Conservation (phyloP, 345 rosid species). For the Clarkia xantiana region DNA sequence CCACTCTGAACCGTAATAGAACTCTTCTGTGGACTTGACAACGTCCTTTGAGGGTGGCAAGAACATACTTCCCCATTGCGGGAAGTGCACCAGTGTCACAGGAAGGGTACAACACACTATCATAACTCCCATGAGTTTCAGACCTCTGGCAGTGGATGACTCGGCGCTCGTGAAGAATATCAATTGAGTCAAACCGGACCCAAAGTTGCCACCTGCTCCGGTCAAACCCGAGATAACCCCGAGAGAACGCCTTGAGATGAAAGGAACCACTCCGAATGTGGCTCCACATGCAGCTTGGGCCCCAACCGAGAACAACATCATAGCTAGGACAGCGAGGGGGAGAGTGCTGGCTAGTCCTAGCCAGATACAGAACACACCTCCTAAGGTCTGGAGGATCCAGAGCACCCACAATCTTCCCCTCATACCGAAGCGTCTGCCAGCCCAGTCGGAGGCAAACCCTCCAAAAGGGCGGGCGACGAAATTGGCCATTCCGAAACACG, state of each 20-base stretch:
- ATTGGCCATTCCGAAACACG: conserved; percentile 74
- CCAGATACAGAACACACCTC: conserved; percentile 65
- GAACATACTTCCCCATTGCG: conserved; percentile 78
- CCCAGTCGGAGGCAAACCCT: conserved; percentile 49
- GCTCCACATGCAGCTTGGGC: conserved; percentile 87
- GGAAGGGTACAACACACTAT: conserved; percentile 52
- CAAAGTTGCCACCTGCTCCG: conserved; percentile 68
- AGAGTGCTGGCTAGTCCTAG: conserved; percentile 52
- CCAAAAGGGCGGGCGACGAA: conserved; percentile 64
- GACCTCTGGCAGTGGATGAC: conserved; percentile 40
- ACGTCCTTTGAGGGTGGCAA: conserved; percentile 31
- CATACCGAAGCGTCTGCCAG: conserved; percentile 56
- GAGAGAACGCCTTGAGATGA: conserved; percentile 53
- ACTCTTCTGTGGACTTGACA: conserved; percentile 32
- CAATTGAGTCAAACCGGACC: conserved; percentile 62
- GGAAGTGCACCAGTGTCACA: conserved; percentile 47
- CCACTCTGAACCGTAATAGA: conserved; percentile 47
- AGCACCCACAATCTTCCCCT: conserved; percentile 67
- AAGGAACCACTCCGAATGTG: conserved; percentile 58
- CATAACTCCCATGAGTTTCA: conserved; percentile 59
- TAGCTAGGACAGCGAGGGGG: conserved; percentile 42
- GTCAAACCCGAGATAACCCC: conserved; percentile 67
- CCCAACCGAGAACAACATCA: conserved; percentile 65
- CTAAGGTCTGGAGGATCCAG: conserved; percentile 60
- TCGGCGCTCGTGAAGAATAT: conserved; percentile 40